A percentile compares a stretch with the other conserved stretches of the same genome.
These are phyloP conservation scores for Penicillium hordei DNA, from an alignment of 2,329 filamentous ascomycete genomes.

Conservation along the genomic window DNA sequence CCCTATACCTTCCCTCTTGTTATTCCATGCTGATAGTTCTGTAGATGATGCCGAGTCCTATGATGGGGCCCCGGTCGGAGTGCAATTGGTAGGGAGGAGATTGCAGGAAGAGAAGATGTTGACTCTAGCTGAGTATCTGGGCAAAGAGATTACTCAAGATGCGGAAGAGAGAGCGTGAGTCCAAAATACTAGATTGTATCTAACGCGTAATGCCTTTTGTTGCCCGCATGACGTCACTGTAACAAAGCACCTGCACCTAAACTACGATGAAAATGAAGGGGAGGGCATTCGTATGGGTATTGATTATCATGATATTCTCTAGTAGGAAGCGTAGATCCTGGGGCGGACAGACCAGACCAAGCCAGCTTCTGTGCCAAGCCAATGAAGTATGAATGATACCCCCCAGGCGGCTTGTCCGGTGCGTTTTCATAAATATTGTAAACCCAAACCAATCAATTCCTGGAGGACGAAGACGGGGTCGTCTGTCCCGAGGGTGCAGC, in stretches of 20 bases:
- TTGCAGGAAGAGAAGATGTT: slow-evolving; percentile 55
- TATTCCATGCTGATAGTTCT: not conserved
- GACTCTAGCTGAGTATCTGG: slow-evolving; percentile 46
- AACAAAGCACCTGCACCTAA: not conserved
- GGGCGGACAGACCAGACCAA: not conserved
- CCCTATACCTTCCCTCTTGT: not conserved
- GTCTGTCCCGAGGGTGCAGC: slow-evolving; percentile 27
- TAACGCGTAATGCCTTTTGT: too few relatives aligned
- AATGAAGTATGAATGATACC: not conserved
- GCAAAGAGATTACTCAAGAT: slow-evolving; percentile 19
- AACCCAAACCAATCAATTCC: slow-evolving; percentile 2
- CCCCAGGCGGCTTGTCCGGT: not conserved
- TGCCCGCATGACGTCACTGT: not conserved
- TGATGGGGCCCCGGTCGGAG: slow-evolving; percentile 49
- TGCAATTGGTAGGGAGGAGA: slow-evolving; percentile 52
- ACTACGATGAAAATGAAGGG: not conserved
- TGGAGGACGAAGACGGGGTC: slow-evolving; percentile 19
- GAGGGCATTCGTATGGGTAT: not conserved
- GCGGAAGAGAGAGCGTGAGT: not conserved
- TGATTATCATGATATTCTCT: not conserved
- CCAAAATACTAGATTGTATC: not conserved
- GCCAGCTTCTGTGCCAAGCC: not conserved
- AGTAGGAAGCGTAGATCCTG: not conserved
- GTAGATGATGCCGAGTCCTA: slow-evolving; percentile 52
- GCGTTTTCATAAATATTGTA: not conserved